phyloP scores from a whole-genome alignment of 2,329 filamentous ascomycete species.

The Colletotrichum sp. region DNA sequence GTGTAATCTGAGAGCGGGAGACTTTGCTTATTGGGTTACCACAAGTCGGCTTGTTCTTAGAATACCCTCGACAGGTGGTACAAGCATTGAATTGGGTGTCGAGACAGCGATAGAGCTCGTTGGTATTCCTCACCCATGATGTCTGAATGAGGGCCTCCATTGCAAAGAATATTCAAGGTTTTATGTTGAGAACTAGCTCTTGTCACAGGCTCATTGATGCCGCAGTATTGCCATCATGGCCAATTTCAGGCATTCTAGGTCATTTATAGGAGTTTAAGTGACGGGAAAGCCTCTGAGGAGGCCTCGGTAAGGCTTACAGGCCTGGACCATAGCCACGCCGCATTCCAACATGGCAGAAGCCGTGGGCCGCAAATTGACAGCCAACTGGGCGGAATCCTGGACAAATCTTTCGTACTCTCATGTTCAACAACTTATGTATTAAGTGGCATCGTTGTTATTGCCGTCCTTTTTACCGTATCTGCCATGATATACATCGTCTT shows the following conservation, averaged over 20 bases:
- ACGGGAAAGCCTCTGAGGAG: background rate
- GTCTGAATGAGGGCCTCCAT: background rate
- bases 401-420: background rate
- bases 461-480: background rate
- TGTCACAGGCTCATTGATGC: background rate
- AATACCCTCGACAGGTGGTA: background rate
- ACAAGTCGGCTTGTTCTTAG: background rate
- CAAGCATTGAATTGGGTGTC: background rate
- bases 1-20: background rate
- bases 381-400: background rate
- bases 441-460: background rate
- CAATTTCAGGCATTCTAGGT: background rate
- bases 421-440: background rate
- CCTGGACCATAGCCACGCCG: background rate
- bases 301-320: background rate
- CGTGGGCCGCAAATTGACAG: background rate
- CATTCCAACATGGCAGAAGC: background rate
- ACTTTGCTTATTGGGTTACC: background rate
- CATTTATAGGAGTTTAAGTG: background rate
- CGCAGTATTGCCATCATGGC: background rate
- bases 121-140: background rate
- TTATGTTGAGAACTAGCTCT: background rate
- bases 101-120: background rate
- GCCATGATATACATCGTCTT: background rate
- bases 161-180: background rate